These are phyloP conservation scores for Rosa persica DNA, from an alignment of 306 rosid genomes.

Conservation along the genomic window DNA sequence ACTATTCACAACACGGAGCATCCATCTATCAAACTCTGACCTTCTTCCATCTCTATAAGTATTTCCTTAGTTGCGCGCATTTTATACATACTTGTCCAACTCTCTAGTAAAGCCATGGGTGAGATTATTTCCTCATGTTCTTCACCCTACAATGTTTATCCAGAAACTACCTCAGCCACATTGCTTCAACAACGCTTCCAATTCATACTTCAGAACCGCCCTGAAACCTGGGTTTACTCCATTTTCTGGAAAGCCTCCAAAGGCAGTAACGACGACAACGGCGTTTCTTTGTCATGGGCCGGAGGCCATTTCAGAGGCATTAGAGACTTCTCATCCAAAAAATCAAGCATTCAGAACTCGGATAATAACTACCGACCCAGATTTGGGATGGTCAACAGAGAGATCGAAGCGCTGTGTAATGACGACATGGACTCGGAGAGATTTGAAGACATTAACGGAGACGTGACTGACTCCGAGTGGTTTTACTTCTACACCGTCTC, in stretches of 20 bases:
- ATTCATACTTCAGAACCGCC: slow-evolving; percentile 25
- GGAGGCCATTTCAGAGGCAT: slow-evolving; percentile 28
- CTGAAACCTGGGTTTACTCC: slow-evolving; percentile 39
- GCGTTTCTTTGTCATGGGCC: slow-evolving; percentile 24
- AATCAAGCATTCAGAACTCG: neutral
- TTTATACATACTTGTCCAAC: too few relatives aligned
- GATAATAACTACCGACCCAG: neutral
- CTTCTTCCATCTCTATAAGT: too few relatives aligned
- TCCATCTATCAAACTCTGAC: too few relatives aligned
- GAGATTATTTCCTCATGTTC: slow-evolving; percentile 3
- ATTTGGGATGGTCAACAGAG: neutral
- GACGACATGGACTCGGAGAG: slow-evolving; percentile 7
- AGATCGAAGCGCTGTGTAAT: neutral
- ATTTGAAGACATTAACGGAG: neutral
- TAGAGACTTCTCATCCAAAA: neutral
- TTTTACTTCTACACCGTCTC: slow-evolving; percentile 17
- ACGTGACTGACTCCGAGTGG: slow-evolving; percentile 26
- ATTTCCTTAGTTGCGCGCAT: too few relatives aligned
- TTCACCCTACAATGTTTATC: slow-evolving; percentile 3
- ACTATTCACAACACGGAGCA: too few relatives aligned
- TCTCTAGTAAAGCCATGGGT: neutral
- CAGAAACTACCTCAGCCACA: slow-evolving; percentile 7
- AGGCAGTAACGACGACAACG: neutral
- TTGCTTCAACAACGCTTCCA: slow-evolving; percentile 31
- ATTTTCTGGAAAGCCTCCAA: slow-evolving; percentile 42